Conservation (phyloP, 495 filamentous ascomycete species). For the Hypoxylon subgilvum region DNA sequence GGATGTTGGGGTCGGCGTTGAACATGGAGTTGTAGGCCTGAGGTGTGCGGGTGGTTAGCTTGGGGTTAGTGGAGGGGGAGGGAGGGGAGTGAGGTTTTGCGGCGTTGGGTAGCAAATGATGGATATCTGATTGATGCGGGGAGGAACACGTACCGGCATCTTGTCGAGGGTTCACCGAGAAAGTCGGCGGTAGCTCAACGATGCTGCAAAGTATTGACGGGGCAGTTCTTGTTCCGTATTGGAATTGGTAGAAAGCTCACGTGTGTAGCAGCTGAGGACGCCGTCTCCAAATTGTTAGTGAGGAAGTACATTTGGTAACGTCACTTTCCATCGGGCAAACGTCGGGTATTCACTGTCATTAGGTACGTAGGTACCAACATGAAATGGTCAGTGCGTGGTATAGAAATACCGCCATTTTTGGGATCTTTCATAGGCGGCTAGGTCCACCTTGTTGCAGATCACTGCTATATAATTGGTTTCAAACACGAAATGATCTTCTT, state of each 20-base stretch:
- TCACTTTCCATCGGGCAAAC: conserved; percentile 23
- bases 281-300: conserved; percentile 21
- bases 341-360: conserved; percentile 1
- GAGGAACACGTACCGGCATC: conserved; percentile 42
- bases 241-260: conserved; percentile 8
- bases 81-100: no score
- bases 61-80: no score
- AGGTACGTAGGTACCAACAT: no score
- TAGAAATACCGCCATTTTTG: no score
- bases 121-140: no score
- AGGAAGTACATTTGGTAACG: not conserved
- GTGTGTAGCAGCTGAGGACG: conserved; percentile 21
- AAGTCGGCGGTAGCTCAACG: conserved; percentile 28
- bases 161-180: conserved; percentile 33
- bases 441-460: no score
- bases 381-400: no score
- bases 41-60: conserved; percentile 5
- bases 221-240: not conserved
- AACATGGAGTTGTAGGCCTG: conserved; percentile 95
- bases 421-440: no score
- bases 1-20: conserved; percentile 69
- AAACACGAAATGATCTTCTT: no score
- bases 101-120: no score
- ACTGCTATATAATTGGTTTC: no score
- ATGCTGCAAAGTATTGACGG: conserved; percentile 1